Evolutionary conservation across 1,284 basidiomycete genomes (phyloP).

Genomic region (Melanopsichium pennsylvanicum): DNA sequence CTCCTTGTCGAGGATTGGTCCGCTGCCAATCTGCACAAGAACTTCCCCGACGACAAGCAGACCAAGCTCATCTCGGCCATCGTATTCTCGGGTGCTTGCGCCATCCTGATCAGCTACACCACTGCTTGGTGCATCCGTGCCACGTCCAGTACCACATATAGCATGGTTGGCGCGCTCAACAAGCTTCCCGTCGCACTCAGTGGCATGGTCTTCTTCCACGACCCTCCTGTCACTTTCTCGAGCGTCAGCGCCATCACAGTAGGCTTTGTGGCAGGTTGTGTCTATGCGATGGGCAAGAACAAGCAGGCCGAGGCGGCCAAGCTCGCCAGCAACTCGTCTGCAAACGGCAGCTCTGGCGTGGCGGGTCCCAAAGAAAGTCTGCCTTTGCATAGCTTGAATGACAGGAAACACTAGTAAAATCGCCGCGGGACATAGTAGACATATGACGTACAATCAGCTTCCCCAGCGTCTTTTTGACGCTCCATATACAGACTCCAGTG

Average conservation of each 20-base stretch:
- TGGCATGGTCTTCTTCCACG: conserved; percentile 71
- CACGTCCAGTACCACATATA: conserved; percentile 97
- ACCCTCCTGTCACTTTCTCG: conserved; percentile 77
- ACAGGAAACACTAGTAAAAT: conserved; percentile 24
- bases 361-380: conserved; percentile 23
- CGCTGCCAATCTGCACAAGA: conserved; percentile 76
- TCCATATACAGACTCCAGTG: no score
- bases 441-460: no score
- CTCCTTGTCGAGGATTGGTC: conserved; percentile 91
- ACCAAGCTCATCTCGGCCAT: conserved; percentile 84
- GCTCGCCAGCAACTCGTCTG: conserved; percentile 34
- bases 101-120: conserved; percentile 96
- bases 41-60: conserved; percentile 88
- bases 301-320: conserved; percentile 58
- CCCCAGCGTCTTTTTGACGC: no score
- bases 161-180: conserved; percentile 98
- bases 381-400: conserved; percentile 44
- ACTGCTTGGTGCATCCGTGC: conserved; percentile 98
- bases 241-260: conserved; percentile 85
- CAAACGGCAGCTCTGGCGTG: conserved; percentile 37
- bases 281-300: conserved; percentile 64
- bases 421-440: no score
- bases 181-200: conserved; percentile 87
- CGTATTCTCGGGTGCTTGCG: conserved; percentile 92
- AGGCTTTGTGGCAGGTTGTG: conserved; percentile 82